Conservation (phyloP, 305 asterid species). For the Fraxinus velutina region DNA sequence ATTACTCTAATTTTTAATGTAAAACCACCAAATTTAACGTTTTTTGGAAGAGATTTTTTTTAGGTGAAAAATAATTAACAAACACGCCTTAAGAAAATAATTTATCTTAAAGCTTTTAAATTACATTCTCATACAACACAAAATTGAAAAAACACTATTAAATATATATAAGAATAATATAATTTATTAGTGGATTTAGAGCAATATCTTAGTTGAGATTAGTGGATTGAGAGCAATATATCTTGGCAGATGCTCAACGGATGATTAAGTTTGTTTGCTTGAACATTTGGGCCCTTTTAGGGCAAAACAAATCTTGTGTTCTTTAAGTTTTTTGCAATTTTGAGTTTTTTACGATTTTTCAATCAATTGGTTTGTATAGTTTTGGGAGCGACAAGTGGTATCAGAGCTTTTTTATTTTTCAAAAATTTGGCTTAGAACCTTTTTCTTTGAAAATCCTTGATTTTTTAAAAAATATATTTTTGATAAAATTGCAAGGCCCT, state of each 20-base stretch:
- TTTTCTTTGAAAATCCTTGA: neutral
- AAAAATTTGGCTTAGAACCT: neutral
- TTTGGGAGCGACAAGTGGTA: neutral
- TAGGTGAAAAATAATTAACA: neutral
- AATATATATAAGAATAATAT: no score
- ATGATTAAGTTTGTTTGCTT: no score
- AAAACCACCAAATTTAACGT: neutral
- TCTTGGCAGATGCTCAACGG: no score
- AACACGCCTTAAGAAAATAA: neutral
- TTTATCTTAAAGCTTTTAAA: neutral
- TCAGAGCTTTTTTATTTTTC: neutral
- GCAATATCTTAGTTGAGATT: no score
- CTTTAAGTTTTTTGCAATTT: neutral
- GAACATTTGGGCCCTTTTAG: no score
- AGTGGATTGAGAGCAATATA: no score
- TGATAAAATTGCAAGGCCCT: no score
- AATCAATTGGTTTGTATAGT: neutral
- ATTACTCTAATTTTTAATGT: neutral
- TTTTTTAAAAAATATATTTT: no score
- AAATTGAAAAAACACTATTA: neutral
- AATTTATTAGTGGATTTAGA: no score
- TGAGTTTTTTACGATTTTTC: neutral
- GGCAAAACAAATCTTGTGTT: neutral
- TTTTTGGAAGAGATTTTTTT: no score
- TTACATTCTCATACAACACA: neutral